Evolutionary conservation across 169 alveolate genomes (phyloP), one percentile per base, ranked within the genome.

Genomic region (Plasmodium sp.): DNA sequence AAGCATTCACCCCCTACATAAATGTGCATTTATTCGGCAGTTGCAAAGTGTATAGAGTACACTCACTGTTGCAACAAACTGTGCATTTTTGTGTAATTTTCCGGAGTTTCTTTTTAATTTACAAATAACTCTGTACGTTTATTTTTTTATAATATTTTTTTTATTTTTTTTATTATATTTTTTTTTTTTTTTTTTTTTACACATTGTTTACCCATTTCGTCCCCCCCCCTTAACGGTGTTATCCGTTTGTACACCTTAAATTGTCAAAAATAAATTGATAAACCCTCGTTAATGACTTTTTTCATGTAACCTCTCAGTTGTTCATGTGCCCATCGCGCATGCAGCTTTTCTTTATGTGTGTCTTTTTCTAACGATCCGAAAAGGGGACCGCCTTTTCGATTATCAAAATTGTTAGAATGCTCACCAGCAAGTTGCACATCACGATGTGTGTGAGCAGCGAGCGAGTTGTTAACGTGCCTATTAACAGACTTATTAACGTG

Each of bases 181-280:
- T 67, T 67, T 67, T 67, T 67, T 3, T 18, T 62, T 67, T 67
- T 67, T 67, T 67, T 67, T 67, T 67, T 67, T 67, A n/a, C 77
- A 31, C 77, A 67, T 67, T 67, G 39, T 67, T 27, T 67, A 7
- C 6, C 16, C 33, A 27, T 67, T 67, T 27, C n/a, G 14, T 5
- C 14, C 22, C 72, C 27, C 18, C 43, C 51, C 43, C 58, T 18
- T 14, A 34, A 54, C 10, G 41, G 67, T 81, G 71, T 41, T 41
- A 16, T 62, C 34, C 16, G 36, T 43, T 33, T 81, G 33, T 81
- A 18, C 14, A 31, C 54, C 48, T 33, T 7, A 33, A 54, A 83
- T 31, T 83, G 81, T 83, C 91, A 83, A 58, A 83, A 83, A 54
- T 54, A 54, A 14, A 67, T 58, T 83, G 31, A 67, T 67, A 22